phyloP scores from a whole-genome alignment of 257 asterid genomes.

The Rhazya stricta region DNA sequence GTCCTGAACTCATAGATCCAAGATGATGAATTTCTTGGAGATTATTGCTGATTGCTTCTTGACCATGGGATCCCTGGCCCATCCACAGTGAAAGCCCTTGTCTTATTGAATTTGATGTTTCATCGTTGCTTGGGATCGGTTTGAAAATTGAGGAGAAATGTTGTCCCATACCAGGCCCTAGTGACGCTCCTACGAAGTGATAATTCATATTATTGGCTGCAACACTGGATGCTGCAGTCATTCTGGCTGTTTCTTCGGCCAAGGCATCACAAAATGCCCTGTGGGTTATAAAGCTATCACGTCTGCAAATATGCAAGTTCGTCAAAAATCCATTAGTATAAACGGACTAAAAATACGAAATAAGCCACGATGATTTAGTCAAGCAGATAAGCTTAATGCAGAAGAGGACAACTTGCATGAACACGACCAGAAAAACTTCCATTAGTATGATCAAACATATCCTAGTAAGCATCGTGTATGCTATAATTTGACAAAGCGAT shows the following conservation, averaged over 20 bases:
- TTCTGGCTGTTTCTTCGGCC: constrained; percentile 85
- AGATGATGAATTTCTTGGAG: constrained; percentile 44
- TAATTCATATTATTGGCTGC: constrained; percentile 31
- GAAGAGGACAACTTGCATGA: constrained; percentile 5
- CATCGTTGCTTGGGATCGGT: constrained; percentile 31
- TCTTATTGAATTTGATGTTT: constrained; percentile 27
- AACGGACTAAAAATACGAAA: constrained; percentile 2
- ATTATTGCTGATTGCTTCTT: constrained; percentile 27
- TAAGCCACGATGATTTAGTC: constrained; percentile 7
- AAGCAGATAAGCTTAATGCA: neutral
- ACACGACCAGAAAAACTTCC: neutral
- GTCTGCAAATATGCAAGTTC: constrained; percentile 31
- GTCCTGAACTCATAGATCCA: constrained; percentile 24
- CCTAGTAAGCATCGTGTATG: neutral
- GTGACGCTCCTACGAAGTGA: constrained; percentile 54
- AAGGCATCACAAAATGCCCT: constrained; percentile 94
- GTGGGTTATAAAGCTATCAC: constrained; percentile 93
- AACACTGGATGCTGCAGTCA: constrained; percentile 58
- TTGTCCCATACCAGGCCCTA: constrained; percentile 33
- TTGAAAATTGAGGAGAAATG: constrained; percentile 56
- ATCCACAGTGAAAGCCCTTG: constrained; percentile 54
- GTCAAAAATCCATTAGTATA: neutral
- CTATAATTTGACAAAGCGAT: constrained; percentile 6
- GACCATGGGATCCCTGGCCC: constrained; percentile 28
- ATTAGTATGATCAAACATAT: neutral